A percentile compares a stretch with the other conserved stretches of the same genome.
These are phyloP conservation scores for Fusarium acutatum DNA, from an alignment of 2,329 filamentous ascomycete species.

Conservation along the genomic window DNA sequence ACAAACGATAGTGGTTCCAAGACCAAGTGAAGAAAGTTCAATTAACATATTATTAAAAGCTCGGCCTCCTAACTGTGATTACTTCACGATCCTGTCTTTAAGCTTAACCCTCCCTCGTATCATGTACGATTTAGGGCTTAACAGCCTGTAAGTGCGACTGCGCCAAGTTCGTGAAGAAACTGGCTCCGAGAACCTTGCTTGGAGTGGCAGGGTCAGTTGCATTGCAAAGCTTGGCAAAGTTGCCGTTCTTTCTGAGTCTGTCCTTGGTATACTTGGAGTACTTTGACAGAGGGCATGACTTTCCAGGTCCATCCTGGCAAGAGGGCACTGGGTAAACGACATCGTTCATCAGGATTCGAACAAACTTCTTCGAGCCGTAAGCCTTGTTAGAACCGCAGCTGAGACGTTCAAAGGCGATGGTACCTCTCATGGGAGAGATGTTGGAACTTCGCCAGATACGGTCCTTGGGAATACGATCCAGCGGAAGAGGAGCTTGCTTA, in stretches of 20 bases:
- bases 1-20: background rate
- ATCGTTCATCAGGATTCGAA: conserved; percentile 70
- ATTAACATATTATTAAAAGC: background rate
- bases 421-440: conserved; percentile 71
- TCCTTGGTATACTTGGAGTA: conserved; percentile 50
- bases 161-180: conserved; percentile 58
- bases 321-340: conserved; percentile 65
- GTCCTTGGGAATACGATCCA: conserved; percentile 54
- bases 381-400: conserved; percentile 52
- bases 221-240: conserved; percentile 59
- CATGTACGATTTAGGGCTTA: background rate
- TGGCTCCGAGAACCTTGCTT: conserved; percentile 54
- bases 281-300: conserved; percentile 57
- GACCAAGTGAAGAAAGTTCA: background rate
- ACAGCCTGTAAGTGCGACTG: conserved; percentile 46
- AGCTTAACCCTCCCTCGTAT: too few species aligned
- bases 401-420: conserved; percentile 70
- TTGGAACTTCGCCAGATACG: conserved; percentile 64
- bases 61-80: background rate
- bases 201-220: conserved; percentile 53
- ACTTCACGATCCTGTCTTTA: background rate
- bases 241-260: conserved; percentile 52
- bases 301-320: conserved; percentile 65
- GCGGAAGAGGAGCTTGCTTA: conserved; percentile 58
- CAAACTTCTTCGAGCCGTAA: conserved; percentile 52